Conservation (phyloP, 768 basidiomycete species). For the Xerocomellus dryophilus region DNA sequence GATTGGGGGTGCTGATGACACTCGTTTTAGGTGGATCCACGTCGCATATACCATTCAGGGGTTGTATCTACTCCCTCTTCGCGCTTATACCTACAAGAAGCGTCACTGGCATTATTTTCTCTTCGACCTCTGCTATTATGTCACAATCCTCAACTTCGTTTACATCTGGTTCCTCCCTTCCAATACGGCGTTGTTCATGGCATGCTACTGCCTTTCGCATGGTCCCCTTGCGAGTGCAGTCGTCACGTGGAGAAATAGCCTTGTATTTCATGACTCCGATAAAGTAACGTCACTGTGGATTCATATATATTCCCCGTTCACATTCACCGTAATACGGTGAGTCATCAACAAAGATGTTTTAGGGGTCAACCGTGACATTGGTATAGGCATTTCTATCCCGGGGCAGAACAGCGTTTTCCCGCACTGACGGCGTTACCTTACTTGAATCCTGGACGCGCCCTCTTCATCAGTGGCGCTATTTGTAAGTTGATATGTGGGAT, state of each 20-base stretch:
- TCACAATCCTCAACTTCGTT: constrained; percentile 85
- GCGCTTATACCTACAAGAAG: constrained; percentile 86
- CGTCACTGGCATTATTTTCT: constrained; percentile 94
- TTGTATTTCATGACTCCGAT: constrained; percentile 96
- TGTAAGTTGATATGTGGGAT: constrained; percentile 50
- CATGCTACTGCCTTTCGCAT: constrained; percentile 90
- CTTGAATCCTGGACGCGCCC: constrained; percentile 64
- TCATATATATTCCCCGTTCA: constrained; percentile 89
- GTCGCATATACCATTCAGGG: constrained; percentile 79
- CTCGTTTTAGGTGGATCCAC: constrained; percentile 71
- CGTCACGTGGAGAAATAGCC: constrained; percentile 96
- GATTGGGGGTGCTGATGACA: constrained; percentile 4
- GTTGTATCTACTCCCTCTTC: constrained; percentile 75
- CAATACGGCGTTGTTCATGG: constrained; percentile 76
- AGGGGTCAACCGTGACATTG: constrained; percentile 3
- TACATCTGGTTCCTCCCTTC: constrained; percentile 89
- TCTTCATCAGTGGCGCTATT: constrained; percentile 77
- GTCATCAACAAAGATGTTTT: constrained; percentile 21
- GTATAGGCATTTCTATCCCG: constrained; percentile 81
- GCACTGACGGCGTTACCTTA: constrained; percentile 70
- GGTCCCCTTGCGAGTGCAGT: constrained; percentile 91
- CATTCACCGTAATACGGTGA: constrained; percentile 87
- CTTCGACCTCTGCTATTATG: constrained; percentile 91
- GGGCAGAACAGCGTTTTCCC: constrained; percentile 79
- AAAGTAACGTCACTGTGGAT: constrained; percentile 95